Evolutionary conservation across 2,329 filamentous ascomycete genomes (phyloP).

Genomic region (Simplicillium aogashimaense): DNA sequence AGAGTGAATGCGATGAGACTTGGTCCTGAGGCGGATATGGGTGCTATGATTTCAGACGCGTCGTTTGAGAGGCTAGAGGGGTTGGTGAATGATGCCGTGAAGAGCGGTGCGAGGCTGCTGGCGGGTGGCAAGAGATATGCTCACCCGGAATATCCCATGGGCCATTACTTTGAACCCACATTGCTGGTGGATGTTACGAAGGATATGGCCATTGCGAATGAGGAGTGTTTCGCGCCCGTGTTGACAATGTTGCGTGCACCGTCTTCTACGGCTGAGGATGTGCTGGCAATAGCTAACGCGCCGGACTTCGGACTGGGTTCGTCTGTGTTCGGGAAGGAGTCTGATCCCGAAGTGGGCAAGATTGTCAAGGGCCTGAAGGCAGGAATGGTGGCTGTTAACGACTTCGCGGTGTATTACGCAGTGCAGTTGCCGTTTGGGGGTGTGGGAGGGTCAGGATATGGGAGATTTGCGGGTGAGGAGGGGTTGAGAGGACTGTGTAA

Average conservation of each 20-base stretch:
- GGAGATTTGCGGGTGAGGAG: conserved; percentile 84
- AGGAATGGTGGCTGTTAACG: conserved; percentile 91
- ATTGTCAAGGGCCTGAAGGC: conserved; percentile 63
- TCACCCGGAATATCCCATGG: conserved; percentile 65
- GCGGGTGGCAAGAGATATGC: conserved; percentile 63
- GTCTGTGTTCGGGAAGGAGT: conserved; percentile 70
- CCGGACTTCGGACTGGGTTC: conserved; percentile 80
- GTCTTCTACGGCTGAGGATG: conserved; percentile 46
- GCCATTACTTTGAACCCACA: conserved; percentile 89
- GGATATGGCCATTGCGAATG: conserved; percentile 76
- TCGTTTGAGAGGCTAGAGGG: conserved; percentile 67
- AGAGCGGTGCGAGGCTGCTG: conserved; percentile 68
- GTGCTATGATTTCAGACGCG: conserved; percentile 76
- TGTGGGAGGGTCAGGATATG: conserved; percentile 81
- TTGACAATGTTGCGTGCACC: conserved; percentile 73
- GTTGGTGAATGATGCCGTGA: conserved; percentile 69
- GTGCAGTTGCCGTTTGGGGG: conserved; percentile 93
- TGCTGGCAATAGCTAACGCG: conserved; percentile 73
- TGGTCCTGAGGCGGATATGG: conserved; percentile 72
- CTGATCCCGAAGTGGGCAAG: conserved; percentile 46
- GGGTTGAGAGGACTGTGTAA: conserved; percentile 81
- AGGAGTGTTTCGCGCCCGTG: conserved; percentile 88
- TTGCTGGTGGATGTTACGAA: conserved; percentile 82
- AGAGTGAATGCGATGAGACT: conserved; percentile 66
- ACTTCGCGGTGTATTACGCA: conserved; percentile 89